phyloP scores from a whole-genome alignment of 192 early-diverging fungal species.

The Backusella tarrabulga region DNA sequence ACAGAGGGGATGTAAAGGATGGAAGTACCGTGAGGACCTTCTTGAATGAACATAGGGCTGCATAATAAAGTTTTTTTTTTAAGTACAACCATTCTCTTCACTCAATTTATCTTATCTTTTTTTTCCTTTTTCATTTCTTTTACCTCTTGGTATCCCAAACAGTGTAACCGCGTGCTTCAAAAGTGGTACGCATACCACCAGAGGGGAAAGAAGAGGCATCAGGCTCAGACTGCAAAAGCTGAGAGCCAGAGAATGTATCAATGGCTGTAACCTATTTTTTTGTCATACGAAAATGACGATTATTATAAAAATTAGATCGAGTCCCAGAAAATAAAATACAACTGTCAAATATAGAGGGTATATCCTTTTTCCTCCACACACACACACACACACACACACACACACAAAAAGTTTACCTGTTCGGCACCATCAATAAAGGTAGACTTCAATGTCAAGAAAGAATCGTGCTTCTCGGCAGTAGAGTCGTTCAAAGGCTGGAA shows the following conservation, averaged over 20 bases:
- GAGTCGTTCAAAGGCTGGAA: slow-evolving; percentile 99
- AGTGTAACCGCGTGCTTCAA: slow-evolving; percentile 99
- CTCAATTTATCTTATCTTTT: not conserved
- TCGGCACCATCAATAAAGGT: slow-evolving; percentile 81
- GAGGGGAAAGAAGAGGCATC: slow-evolving; percentile 99
- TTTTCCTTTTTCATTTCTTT: not conserved
- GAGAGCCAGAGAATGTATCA: slow-evolving; percentile 95
- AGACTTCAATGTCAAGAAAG: slow-evolving; percentile 89
- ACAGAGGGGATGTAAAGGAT: slow-evolving; percentile 97
- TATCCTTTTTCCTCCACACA: not conserved
- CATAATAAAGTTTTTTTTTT: not conserved
- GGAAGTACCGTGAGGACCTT: slow-evolving; percentile 87
- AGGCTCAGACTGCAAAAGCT: slow-evolving; percentile 97
- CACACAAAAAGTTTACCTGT: slow-evolving; percentile 71
- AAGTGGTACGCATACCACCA: slow-evolving; percentile 95
- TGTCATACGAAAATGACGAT: not conserved
- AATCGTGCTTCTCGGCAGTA: slow-evolving; percentile 99
- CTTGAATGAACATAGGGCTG: slow-evolving; percentile 93
- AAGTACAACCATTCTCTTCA: not conserved
- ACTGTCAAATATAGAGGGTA: slow-evolving; percentile 14
- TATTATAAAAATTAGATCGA: slow-evolving; percentile 8
- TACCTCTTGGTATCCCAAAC: slow-evolving; percentile 91
- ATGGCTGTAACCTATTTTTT: slow-evolving; percentile 59
- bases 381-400: no score
- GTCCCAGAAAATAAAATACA: not conserved